Evolutionary conservation across 106 monocot species (phyloP).

Genomic region (Iris macrosiphon): DNA sequence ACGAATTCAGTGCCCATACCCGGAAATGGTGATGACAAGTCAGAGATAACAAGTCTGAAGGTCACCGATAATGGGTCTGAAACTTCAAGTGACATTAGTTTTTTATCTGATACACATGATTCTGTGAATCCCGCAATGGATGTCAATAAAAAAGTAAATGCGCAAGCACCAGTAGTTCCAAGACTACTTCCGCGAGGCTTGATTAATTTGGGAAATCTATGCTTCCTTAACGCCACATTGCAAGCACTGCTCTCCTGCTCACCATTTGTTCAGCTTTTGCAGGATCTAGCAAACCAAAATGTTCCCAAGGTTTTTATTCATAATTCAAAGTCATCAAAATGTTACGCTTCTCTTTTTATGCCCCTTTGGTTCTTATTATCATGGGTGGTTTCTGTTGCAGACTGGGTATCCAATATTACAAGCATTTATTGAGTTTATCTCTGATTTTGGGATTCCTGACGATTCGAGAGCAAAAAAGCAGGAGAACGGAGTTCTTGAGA

Average conservation of each 20-base stretch:
- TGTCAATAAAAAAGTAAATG: constrained; percentile 10
- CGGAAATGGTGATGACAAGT: background rate
- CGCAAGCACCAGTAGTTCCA: constrained; percentile 9
- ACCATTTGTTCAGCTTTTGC: constrained; percentile 76
- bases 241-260: constrained; percentile 89
- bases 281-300: constrained; percentile 39
- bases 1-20: background rate
- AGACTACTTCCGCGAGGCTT: constrained; percentile 72
- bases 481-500: constrained; percentile 26
- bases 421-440: constrained; percentile 85
- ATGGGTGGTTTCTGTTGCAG: constrained; percentile 30
- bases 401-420: constrained; percentile 59
- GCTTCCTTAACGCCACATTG: constrained; percentile 91
- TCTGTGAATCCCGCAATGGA: constrained; percentile 9
- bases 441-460: constrained; percentile 59
- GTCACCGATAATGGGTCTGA: constrained; percentile 12
- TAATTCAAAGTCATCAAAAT: no score
- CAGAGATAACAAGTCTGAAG: background rate
- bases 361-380: background rate
- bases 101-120: constrained; percentile 3
- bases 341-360: background rate
- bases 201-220: constrained; percentile 86
- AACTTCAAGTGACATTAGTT: constrained; percentile 11
- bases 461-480: constrained; percentile 36
- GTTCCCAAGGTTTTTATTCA: constrained; percentile 62